Evolutionary conservation across 495 filamentous ascomycete species (phyloP).

Genomic region (Darksidea phi): DNA sequence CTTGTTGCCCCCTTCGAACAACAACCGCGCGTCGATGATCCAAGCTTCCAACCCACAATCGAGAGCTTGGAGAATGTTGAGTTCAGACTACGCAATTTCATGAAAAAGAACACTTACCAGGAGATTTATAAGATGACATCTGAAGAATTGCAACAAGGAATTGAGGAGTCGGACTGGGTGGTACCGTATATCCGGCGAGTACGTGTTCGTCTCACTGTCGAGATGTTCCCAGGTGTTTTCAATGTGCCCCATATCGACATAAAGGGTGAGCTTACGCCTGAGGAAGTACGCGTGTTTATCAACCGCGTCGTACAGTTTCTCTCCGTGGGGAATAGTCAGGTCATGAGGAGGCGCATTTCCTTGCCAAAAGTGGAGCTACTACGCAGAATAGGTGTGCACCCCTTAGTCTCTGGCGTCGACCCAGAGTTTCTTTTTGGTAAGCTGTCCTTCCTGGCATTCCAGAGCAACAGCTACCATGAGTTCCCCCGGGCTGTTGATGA

Average conservation of each 20-base stretch:
- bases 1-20: conserved; percentile 8
- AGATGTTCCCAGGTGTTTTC: too few species aligned
- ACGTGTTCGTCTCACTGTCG: too few species aligned
- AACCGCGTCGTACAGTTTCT: neutral
- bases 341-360: neutral
- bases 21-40: neutral
- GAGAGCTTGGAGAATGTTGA: conserved; percentile 13
- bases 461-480: neutral
- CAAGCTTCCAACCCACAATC: neutral
- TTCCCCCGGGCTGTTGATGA: neutral
- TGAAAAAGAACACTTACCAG: neutral
- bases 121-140: neutral
- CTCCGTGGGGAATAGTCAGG: neutral
- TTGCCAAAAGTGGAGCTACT: conserved; percentile 1
- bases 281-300: too few species aligned
- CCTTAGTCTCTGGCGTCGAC: conserved; percentile 10
- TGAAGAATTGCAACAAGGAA: neutral
- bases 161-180: neutral
- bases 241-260: too few species aligned
- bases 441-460: neutral
- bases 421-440: conserved; percentile 5
- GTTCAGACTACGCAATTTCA: neutral
- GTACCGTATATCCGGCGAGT: too few species aligned
- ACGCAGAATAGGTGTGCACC: neutral
- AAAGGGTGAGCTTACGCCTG: too few species aligned